Evolutionary conservation across 352 stramenopile genomes (phyloP).

Genomic region (Globisporangium rhizosaccharum): DNA sequence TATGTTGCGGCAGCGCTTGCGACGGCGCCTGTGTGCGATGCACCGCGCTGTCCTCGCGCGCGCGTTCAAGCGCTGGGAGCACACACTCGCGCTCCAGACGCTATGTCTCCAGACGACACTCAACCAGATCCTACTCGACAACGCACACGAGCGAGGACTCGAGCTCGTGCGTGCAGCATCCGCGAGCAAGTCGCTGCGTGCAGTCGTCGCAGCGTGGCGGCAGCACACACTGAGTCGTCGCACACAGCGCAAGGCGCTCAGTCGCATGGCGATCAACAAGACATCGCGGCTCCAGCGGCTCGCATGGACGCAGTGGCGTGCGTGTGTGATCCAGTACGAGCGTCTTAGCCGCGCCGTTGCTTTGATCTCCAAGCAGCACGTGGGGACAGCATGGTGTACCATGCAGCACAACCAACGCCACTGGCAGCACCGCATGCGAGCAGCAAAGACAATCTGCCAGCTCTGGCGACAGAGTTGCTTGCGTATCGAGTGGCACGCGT

Average conservation of each 20-base stretch:
- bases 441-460: not conserved
- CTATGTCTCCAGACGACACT: conserved; percentile 6
- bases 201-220: conserved; percentile 2
- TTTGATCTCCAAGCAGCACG: not conserved
- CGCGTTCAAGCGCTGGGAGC: conserved; percentile 9
- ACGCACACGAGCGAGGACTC: conserved; percentile 1
- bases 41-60: not conserved
- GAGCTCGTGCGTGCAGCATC: not conserved
- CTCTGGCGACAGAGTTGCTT: not conserved
- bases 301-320: conserved; percentile 8
- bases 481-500: conserved; percentile 10
- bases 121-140: conserved; percentile 9
- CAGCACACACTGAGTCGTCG: not conserved
- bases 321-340: too few species aligned
- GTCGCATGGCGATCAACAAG: not conserved
- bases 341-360: not conserved
- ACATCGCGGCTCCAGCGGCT: not conserved
- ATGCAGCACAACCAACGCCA: not conserved
- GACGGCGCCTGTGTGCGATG: not conserved
- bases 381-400: not conserved
- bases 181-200: not conserved
- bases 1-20: not conserved
- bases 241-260: not conserved
- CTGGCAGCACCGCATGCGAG: not conserved
- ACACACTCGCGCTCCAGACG: not conserved